Evolutionary conservation across 2,329 filamentous ascomycete species (phyloP).

Genomic region (Penicillium crustosum): DNA sequence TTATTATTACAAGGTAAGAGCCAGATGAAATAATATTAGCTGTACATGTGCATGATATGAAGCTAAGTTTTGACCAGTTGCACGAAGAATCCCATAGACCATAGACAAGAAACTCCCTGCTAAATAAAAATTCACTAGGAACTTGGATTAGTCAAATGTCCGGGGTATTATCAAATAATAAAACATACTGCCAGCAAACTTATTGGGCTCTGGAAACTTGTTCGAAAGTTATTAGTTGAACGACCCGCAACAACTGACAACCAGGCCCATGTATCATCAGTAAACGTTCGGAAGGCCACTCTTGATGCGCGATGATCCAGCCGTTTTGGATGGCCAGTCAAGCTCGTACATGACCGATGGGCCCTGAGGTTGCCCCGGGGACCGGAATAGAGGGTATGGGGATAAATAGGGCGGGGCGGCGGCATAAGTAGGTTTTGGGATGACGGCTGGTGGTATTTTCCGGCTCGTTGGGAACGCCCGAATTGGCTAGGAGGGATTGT

Average conservation of each 20-base stretch:
- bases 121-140: neutral
- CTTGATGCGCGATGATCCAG: neutral
- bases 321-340: neutral
- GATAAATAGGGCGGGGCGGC: neutral
- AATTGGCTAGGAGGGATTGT: constrained; percentile 1
- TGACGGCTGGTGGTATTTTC: neutral
- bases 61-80: neutral
- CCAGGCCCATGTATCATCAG: neutral
- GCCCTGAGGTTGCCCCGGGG: neutral
- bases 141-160: neutral
- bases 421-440: neutral
- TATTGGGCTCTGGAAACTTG: too few species aligned
- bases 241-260: too few species aligned
- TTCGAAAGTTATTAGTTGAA: neutral
- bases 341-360: neutral
- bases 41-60: neutral
- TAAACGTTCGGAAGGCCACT: neutral
- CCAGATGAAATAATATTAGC: neutral
- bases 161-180: neutral
- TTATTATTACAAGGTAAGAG: neutral
- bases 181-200: neutral
- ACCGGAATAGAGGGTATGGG: neutral
- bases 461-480: neutral
- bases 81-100: neutral
- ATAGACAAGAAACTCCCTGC: too few species aligned